Conservation (phyloP, 2,329 filamentous ascomycete genomes). For the Elsinoe batatas region DNA sequence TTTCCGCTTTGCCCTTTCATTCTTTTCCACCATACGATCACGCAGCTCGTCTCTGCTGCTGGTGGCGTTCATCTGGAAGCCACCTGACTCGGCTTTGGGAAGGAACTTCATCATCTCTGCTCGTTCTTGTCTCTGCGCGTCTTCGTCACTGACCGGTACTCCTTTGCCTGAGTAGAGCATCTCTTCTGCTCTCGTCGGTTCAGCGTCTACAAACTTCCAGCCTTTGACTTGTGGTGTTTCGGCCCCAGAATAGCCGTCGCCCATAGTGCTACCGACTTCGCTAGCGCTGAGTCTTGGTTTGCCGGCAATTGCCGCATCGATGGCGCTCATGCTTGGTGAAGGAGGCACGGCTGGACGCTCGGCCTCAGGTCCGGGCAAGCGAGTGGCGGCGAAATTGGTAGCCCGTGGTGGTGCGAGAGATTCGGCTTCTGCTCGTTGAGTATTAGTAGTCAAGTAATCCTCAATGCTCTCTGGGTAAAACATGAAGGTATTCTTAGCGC, state of each 20-base stretch:
- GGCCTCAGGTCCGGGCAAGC: slow-evolving; percentile 44
- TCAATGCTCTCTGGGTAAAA: slow-evolving; percentile 61
- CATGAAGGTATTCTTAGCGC: slow-evolving; percentile 78
- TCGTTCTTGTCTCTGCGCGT: slow-evolving; percentile 26
- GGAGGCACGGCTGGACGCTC: slow-evolving; percentile 42
- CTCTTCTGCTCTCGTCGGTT: slow-evolving; percentile 48
- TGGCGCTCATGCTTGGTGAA: slow-evolving; percentile 74
- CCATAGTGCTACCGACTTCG: slow-evolving; percentile 31
- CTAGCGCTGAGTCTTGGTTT: slow-evolving; percentile 52
- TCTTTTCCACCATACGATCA: slow-evolving; percentile 72
- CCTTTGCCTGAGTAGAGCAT: slow-evolving; percentile 40
- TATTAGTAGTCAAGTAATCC: slow-evolving; percentile 46
- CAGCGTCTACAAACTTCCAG: slow-evolving; percentile 88
- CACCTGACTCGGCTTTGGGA: slow-evolving; percentile 38
- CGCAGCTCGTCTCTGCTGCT: slow-evolving; percentile 72
- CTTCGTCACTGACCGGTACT: slow-evolving; percentile 23
- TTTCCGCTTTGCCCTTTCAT: slow-evolving; percentile 33
- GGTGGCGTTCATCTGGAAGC: slow-evolving; percentile 66
- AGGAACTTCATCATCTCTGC: slow-evolving; percentile 32
- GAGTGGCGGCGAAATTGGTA: slow-evolving; percentile 75
- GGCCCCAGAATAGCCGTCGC: slow-evolving; percentile 46
- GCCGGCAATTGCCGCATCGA: slow-evolving; percentile 75
- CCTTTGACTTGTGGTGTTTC: slow-evolving; percentile 89
- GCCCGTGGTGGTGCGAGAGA: slow-evolving; percentile 68
- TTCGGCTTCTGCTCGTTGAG: slow-evolving; percentile 56